Conservation (phyloP, 2,329 filamentous ascomycete species). For the Neonectria punicea region DNA sequence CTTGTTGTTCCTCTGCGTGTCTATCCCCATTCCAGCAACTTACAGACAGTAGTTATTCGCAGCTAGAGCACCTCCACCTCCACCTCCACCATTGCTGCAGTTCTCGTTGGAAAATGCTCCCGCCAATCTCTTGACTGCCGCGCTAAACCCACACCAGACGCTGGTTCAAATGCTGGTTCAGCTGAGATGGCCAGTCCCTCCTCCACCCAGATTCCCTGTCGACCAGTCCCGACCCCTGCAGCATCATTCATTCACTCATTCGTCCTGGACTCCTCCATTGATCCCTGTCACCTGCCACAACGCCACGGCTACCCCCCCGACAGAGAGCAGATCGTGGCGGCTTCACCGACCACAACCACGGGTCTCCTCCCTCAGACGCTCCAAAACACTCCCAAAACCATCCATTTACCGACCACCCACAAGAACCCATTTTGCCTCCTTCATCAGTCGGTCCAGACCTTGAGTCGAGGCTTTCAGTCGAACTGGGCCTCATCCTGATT, state of each 20-base stretch:
- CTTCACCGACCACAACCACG: slow-evolving; percentile 4
- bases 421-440: not conserved
- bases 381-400: not conserved
- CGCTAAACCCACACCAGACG: slow-evolving; percentile 27
- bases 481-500: not conserved
- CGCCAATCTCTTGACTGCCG: slow-evolving; percentile 20
- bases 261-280: not conserved
- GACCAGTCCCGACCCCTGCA: slow-evolving; percentile 31
- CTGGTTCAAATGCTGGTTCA: slow-evolving; percentile 41
- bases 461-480: not conserved
- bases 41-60: not conserved
- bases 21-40: slow-evolving; percentile 29
- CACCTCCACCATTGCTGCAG: not conserved
- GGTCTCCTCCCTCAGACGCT: slow-evolving; percentile 1
- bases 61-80: not conserved
- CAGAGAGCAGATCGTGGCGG: slow-evolving; percentile 4
- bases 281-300: slow-evolving; percentile 19
- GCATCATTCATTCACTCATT: slow-evolving; percentile 24
- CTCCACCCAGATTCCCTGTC: slow-evolving; percentile 10
- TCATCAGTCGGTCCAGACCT: not conserved
- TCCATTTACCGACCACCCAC: not conserved
- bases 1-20: not conserved
- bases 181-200: slow-evolving; percentile 38
- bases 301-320: slow-evolving; percentile 4
- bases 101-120: slow-evolving; percentile 13